These are phyloP conservation scores for Vachellia pachyceras DNA, from an alignment of 306 rosid species.

Conservation along the genomic window DNA sequence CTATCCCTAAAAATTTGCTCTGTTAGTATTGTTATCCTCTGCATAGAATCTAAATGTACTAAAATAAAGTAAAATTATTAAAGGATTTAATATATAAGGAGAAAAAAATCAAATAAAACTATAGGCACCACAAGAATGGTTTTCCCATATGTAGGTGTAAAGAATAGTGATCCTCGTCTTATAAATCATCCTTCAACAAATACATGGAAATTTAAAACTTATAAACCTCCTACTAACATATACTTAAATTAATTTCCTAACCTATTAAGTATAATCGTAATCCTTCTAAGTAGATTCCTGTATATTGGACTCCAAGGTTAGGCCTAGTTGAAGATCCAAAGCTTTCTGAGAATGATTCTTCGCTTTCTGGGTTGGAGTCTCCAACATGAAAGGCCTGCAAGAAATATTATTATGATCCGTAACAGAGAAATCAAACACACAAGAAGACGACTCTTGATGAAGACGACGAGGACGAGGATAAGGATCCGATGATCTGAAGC, in stretches of 20 bases:
- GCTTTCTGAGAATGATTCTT: conserved; percentile 66
- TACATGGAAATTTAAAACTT: conserved; percentile 4
- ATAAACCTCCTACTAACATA: neutral
- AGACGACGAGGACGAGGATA: neutral
- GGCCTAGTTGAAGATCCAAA: conserved; percentile 81
- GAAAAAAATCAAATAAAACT: too few relatives aligned
- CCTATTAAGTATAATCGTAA: conserved; percentile 15
- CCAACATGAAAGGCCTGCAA: conserved; percentile 41
- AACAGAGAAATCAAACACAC: conserved; percentile 61
- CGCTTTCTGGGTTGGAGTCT: conserved; percentile 50
- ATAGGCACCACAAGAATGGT: too few relatives aligned
- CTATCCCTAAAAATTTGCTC: too few relatives aligned
- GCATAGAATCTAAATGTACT: too few relatives aligned
- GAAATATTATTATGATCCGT: conserved; percentile 8
- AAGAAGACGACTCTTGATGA: conserved; percentile 22
- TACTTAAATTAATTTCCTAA: neutral
- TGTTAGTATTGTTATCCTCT: too few relatives aligned
- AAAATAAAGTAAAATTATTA: too few relatives aligned
- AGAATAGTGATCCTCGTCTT: neutral
- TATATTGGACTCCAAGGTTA: conserved; percentile 52
- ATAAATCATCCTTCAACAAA: conserved; percentile 31
- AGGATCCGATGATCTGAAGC: conserved; percentile 47
- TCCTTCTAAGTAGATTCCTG: conserved; percentile 16
- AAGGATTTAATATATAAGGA: too few relatives aligned
- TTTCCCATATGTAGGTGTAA: neutral